These are phyloP conservation scores for Coelastrella sp. DNA, from an alignment of 139 green algal genomes.

Conservation along the genomic window DNA sequence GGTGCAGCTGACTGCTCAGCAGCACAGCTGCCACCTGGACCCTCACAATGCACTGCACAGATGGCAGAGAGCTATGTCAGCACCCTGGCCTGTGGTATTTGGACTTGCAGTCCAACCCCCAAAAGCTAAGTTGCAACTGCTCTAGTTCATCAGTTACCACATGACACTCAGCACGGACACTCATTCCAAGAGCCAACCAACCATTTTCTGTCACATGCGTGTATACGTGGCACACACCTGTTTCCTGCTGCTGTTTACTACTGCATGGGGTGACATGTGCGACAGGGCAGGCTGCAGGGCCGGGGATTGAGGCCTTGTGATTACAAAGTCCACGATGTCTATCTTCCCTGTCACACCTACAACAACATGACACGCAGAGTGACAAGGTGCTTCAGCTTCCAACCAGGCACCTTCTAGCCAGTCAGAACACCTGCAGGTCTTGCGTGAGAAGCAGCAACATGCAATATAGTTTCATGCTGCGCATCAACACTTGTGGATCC, in stretches of 20 bases:
- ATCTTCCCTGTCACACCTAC: constrained; percentile 57
- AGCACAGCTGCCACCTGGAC: not conserved
- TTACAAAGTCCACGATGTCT: constrained; percentile 58
- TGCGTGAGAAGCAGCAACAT: no score
- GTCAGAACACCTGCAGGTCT: no score
- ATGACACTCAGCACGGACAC: not conserved
- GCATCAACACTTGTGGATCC: no score
- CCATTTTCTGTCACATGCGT: no score
- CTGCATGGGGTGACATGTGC: not conserved
- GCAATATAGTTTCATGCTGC: no score
- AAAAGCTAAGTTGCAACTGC: not conserved
- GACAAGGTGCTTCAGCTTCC: no score
- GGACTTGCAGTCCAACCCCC: not conserved
- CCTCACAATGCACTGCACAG: not conserved
- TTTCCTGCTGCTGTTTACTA: not conserved
- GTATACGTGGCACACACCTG: not conserved
- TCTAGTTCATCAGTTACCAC: not conserved
- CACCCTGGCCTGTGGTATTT: not conserved
- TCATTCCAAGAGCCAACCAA: no score
- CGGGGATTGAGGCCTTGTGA: constrained; percentile 48
- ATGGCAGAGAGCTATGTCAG: not conserved
- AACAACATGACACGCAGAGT: not conserved
- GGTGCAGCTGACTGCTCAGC: not conserved
- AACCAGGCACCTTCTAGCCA: no score
- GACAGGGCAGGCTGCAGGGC: constrained; percentile 7